Evolutionary conservation across 2,329 filamentous ascomycete genomes (phyloP).

Genomic region (Colletotrichum acutatum): DNA sequence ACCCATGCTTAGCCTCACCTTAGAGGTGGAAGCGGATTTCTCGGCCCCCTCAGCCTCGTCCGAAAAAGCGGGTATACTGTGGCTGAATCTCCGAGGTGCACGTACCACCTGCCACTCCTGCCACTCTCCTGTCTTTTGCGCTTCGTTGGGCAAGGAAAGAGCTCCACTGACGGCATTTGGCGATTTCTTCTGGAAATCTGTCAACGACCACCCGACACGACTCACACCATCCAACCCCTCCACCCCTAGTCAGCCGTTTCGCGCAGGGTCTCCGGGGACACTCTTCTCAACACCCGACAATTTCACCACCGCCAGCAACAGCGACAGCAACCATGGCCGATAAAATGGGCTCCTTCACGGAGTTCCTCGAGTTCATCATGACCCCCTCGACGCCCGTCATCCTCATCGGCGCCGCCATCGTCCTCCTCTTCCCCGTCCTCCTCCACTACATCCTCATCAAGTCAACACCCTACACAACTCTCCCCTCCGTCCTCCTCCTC

Average conservation of each 20-base stretch:
- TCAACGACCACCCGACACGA: constrained; percentile 31
- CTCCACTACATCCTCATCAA: constrained; percentile 81
- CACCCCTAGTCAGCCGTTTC: constrained; percentile 16
- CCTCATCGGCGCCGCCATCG: constrained; percentile 74
- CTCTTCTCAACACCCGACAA: background rate
- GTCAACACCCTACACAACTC: constrained; percentile 70
- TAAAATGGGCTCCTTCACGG: constrained; percentile 52
- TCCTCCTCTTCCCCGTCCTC: constrained; percentile 78
- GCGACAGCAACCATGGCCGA: constrained; percentile 17
- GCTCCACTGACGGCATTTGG: constrained; percentile 19
- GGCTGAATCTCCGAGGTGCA: constrained; percentile 2
- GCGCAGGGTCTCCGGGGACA: constrained; percentile 13
- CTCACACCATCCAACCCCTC: constrained; percentile 8
- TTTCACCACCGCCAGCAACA: background rate
- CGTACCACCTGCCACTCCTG: too few species aligned
- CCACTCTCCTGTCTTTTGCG: background rate
- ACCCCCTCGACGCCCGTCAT: constrained; percentile 72
- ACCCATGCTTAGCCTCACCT: background rate
- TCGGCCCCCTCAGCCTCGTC: constrained; percentile 27
- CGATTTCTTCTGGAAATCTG: constrained; percentile 35
- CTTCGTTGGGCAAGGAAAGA: background rate
- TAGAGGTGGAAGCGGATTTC: constrained; percentile 7
- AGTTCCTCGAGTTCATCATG: constrained; percentile 63
- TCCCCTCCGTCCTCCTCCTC: constrained; percentile 82
- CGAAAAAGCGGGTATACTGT: background rate